Base-by-base conservation (phyloP, 768 basidiomycete species). In the Collybiopsis confluens region DNA sequence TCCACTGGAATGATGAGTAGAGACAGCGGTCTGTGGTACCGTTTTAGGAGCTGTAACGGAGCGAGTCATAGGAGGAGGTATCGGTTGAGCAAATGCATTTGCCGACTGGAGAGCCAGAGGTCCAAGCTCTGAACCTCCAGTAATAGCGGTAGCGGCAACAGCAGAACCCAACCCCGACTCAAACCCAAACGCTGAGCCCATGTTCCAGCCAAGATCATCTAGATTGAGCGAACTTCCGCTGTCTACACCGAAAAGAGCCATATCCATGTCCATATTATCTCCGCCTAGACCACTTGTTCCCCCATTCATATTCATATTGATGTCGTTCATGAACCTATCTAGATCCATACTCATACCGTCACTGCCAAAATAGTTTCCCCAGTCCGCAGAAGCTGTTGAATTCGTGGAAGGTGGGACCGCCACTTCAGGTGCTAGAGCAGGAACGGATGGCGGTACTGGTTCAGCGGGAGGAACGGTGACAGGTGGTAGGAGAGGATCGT, bases 291-390 rank as follows among this genome's bases (percentile, higher is more conserved):
- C 50, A 33, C 48, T 51, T 48, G 42, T 54, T 47, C 26, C 51
- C 64, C 73, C 69, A n/a, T 54, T 59, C 35, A 8, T 26, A 9
- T 43, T 45, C 24, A 62, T 63, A 21, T 62, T 65, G 27, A 30
- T 56, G 20, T 18, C 37, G 23, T 44, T 13, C 52, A 40, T 23
- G 35, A 63, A 53, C 45, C 73, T 71, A 56, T 76, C 74, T 70
- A 86, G 76, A 49, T 73, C 70, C 56, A 77, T 80, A 53, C 75
- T 72, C n/a, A n/a, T n/a, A n/a, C n/a, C n/a, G n/a, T n/a, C n/a
- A n/a, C n/a, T n/a, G n/a, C n/a, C n/a, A n/a, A 62, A 82, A 73
- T 24, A 7, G 11, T 9, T 9, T 45, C 9, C 45, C 45, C 40
- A 18, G n/a, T 23, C 40, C 5, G n/a, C 16, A 42, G 40, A 5